These are phyloP conservation scores for Cymbopogon citratus DNA, from an alignment of 176 grass and related monocot species.

Conservation along the genomic window DNA sequence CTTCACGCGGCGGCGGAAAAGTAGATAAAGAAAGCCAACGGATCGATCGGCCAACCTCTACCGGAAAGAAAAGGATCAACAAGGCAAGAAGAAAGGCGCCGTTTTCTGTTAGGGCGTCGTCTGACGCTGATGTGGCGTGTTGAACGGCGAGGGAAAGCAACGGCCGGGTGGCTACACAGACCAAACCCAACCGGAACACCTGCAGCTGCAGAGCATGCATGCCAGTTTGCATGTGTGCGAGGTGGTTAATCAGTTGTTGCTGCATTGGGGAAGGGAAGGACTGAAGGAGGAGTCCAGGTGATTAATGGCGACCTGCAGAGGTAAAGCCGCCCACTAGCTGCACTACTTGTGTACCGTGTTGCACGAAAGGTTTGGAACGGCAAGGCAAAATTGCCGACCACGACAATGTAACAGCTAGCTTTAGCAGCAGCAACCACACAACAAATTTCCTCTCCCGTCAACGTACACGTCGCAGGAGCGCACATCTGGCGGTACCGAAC, in stretches of 20 bases:
- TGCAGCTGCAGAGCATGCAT: too few relatives aligned
- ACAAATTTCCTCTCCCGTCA: neutral
- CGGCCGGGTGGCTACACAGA: neutral
- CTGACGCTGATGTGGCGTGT: neutral
- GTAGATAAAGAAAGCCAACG: neutral
- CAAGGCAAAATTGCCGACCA: conserved; percentile 5
- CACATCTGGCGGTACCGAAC: neutral
- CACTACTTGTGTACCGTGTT: neutral
- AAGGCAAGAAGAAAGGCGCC: neutral
- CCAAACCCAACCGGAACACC: neutral
- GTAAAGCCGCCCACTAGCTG: too few relatives aligned
- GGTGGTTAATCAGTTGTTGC: neutral
- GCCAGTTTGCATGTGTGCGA: neutral
- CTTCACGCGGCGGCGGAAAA: neutral
- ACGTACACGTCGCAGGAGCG: too few relatives aligned
- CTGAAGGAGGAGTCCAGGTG: neutral
- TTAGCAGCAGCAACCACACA: neutral
- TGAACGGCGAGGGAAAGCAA: conserved; percentile 4
- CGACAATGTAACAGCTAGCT: conserved; percentile 5
- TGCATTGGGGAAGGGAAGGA: too few relatives aligned
- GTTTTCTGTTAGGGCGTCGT: conserved; percentile 29
- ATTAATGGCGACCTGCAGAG: neutral
- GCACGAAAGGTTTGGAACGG: conserved; percentile 8
- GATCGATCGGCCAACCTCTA: neutral
- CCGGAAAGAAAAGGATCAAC: neutral